Evolutionary conservation across 202 grass and related monocot species (phyloP).

Genomic region (Hordeum pubiflorum): DNA sequence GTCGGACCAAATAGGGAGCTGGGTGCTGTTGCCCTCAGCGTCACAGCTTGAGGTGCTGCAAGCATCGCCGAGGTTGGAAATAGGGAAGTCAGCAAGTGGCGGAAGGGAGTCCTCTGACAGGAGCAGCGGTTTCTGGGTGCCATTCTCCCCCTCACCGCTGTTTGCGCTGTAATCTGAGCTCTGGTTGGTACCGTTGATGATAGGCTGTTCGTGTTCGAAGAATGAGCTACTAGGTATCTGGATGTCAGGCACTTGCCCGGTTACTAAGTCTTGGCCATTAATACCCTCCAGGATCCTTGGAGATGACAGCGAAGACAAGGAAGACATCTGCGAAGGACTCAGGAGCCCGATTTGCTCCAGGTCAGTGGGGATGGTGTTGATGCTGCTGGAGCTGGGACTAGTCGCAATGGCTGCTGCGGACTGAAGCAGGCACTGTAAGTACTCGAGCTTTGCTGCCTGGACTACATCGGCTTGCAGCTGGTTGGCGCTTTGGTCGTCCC

Average conservation of each 20-base stretch:
- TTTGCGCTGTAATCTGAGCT: slow-evolving; percentile 27
- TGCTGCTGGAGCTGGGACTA: slow-evolving; percentile 38
- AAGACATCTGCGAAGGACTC: slow-evolving; percentile 46
- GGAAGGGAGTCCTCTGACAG: slow-evolving; percentile 57
- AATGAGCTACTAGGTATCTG: slow-evolving; percentile 52
- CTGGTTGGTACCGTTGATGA: slow-evolving; percentile 35
- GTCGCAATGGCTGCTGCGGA: slow-evolving; percentile 29
- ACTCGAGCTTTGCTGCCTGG: slow-evolving; percentile 62
- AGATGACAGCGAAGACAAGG: slow-evolving; percentile 45
- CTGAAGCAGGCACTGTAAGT: slow-evolving; percentile 48
- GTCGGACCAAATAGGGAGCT: slow-evolving; percentile 46
- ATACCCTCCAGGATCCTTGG: slow-evolving; percentile 30
- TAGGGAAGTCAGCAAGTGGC: slow-evolving; percentile 53
- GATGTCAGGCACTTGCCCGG: slow-evolving; percentile 36
- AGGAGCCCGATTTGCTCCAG: slow-evolving; percentile 53
- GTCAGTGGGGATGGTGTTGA: slow-evolving; percentile 44
- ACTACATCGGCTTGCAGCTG: slow-evolving; percentile 59
- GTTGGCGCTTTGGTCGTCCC: slow-evolving; percentile 45
- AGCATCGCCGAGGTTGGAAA: slow-evolving; percentile 58
- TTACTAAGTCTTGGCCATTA: slow-evolving; percentile 29
- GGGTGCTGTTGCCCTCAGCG: slow-evolving; percentile 43
- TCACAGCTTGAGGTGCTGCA: slow-evolving; percentile 68
- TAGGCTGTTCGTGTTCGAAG: slow-evolving; percentile 40
- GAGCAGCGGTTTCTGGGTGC: slow-evolving; percentile 34
- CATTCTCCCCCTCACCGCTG: slow-evolving; percentile 26